Base-by-base conservation (phyloP, 2,329 filamentous ascomycete species). In the Beauveria pseudobassiana region DNA sequence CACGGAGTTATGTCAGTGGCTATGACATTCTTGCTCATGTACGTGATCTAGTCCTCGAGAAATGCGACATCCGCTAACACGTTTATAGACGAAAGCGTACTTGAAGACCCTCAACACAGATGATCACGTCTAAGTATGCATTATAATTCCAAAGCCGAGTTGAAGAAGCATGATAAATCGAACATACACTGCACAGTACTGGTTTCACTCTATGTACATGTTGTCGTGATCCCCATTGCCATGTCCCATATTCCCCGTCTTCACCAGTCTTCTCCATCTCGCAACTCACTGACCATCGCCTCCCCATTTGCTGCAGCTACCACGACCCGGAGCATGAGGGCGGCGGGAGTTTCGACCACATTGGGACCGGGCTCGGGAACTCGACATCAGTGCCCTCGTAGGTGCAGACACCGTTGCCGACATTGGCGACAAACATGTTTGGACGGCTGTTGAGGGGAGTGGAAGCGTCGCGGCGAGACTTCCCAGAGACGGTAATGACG, bases 391-490 rank as follows among this genome's bases (percentile, higher is more conserved):
- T 72, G 24, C 77, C 77, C 64, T 85, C 82, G 1, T 74, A 73
- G 14, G 84, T 87, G 28, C 70, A 75, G 72, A 87, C 88, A 38
- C 74, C 77, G 46, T 82, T 80, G 24, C 73, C 74, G 49, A 89
- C 72, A 69, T 90, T 90, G 69, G 86, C 87, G 45, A 85, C 77
- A 71, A 90, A 91, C 70, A 91, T 80, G 20, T 78, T 72, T 0
- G 88, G 87, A 0, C 88, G 81, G 28, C 73, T 71, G 49, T 75
- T 73, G 69, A 87, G 83, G 6, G 64, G 22, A 10, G n/a, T 42
- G 3, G 28, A 63, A 53, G 70, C 68, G 30, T 48, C 63, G 14
- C 61, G 43, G 20, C 50, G 51, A 1, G 22, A 46, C 20, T 66
- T 65, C 3, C 67, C 66, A 1, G 64, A 58, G 51, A 87, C 81